Base-by-base conservation (phyloP, 352 stramenopile species). In the Phytophthora idaei region DNA sequence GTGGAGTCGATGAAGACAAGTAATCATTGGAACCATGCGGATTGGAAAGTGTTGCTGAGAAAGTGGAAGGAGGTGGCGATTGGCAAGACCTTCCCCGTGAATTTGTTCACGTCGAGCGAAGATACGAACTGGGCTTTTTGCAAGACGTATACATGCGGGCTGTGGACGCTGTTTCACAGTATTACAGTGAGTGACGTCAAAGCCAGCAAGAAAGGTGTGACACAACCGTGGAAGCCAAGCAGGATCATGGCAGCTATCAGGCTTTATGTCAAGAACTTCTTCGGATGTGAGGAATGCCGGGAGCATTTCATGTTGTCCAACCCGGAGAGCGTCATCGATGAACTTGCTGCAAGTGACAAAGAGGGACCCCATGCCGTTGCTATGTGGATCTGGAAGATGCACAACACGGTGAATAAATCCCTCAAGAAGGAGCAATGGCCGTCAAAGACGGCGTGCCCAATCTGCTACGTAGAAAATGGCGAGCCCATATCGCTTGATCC, bases 111-210 rank as follows among this genome's bases (percentile, higher is more conserved):
- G 4, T 82, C 75, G 27, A 80, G 74, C 34, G 78, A 89, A 11
- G 77, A 91, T 32, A 61, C 71, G 3, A 51, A 44, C 0, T 93
- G 76, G 78, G 68, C 64, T 1, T 66, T 81, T 49, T 95, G 87
- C 59, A 80, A 79, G 41, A 92, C 85, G 9, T 94, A 90, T 76
- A 94, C 86, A 11, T 96, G 88, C 48, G 83, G 81, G 0, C 53
- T 96, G 17, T 96, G 88, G 88, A 87, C 81, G 29, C 71, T 96
- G 1, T 94, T 96, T 71, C 88, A 96, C 60, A 85, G 57, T 52
- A 85, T 94, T 51, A 90, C 74, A 21, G 76, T 88, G 47, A 73
- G 52, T 39, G 68, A 80, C 4, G 67, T 61, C 4, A 56, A 60
- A 11, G 29, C 62, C 6, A 72, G 57, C 12, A 66, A 72, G 4